Base-by-base conservation (phyloP, 1,139 yeast species). In the Suhomyces guaymorum region DNA sequence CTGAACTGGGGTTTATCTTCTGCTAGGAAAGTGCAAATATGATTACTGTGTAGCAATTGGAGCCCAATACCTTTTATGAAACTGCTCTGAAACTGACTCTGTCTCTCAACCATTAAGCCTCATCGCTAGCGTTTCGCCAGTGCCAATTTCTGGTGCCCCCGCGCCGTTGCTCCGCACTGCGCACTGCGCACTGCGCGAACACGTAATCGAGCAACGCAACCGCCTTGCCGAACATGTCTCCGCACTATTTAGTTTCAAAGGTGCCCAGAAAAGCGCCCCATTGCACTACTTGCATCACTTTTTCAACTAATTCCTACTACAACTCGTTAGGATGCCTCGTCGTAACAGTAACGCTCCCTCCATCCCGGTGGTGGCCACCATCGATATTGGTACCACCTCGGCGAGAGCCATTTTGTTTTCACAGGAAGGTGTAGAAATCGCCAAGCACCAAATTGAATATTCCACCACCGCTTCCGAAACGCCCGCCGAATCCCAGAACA, bases 321-420 rank as follows among this genome's bases (percentile, higher is more conserved):
- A n/a, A n/a, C n/a, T n/a, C 36, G 13, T 13, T 20, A 35, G 12
- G 10, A 66, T 66, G 73, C 64, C 65, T 15, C 71, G 73, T 48
- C 67, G 73, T 45, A 54, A 59, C 39, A 62, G 69, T 38, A 63
- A 63, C 39, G 69, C 70, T 50, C 72, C 35, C 26, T 47, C 32
- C 32, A 55, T 58, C 29, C 82, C 84, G 1, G 63, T 81, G 37
- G 69, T 83, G 32, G 88, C 84, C 16, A 71, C 95, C 39, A 80
- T 89, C 35, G 97, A 89, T 58, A 88, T 88, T 35, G 97, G 97
- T 28, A 89, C 97, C 28, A 90, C 97, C 2, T 86, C 95, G 15
- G 86, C 96, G n/a, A 73, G 97, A 50, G 92, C 88, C 32, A 89
- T 90, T 42, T 70, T 88, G 35, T 90, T 90, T 64, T 72, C 80